Percentiles rank a stretch among this genome's conserved stretches.
Evolutionary conservation across 208 protist genomes (phyloP).

Genomic region (Strigomonas culicis): DNA sequence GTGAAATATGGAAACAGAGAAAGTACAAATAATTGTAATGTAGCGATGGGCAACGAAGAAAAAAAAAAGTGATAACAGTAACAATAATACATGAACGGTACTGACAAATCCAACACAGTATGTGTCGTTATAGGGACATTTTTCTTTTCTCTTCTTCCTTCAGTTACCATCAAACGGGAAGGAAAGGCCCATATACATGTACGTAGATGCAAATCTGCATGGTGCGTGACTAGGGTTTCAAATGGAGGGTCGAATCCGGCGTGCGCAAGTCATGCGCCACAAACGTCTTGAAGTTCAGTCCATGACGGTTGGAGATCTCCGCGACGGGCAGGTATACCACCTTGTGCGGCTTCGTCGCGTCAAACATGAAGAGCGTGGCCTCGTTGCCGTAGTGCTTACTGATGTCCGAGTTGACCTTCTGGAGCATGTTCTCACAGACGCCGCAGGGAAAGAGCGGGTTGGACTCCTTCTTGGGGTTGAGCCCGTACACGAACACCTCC

Average conservation of each 20-base stretch:
- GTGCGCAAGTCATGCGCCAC: constrained; percentile 53
- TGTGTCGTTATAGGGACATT: no score
- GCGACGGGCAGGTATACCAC: constrained; percentile 74
- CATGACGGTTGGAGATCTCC: constrained; percentile 81
- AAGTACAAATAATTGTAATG: not conserved
- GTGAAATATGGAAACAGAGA: not conserved
- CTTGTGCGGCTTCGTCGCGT: constrained; percentile 69
- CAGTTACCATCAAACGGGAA: not conserved
- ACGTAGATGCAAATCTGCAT: constrained; percentile 14
- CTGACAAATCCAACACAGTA: no score
- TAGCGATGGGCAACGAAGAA: not conserved
- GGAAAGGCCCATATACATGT: constrained; percentile 10
- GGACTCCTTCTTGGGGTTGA: constrained; percentile 52
- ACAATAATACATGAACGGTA: no score
- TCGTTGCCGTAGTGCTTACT: constrained; percentile 56
- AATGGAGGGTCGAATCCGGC: constrained; percentile 5
- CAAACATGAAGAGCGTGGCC: constrained; percentile 87
- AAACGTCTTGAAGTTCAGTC: constrained; percentile 72
- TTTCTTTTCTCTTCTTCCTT: not conserved
- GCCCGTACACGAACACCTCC: constrained; percentile 84
- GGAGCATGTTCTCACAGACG: constrained; percentile 90
- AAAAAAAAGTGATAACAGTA: not conserved
- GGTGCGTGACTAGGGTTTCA: not conserved
- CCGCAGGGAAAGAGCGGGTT: constrained; percentile 91
- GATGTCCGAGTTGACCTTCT: constrained; percentile 78